Evolutionary conservation across 2,329 filamentous ascomycete genomes (phyloP), one percentile per base, ranked within the genome.

Genomic region (Periconia macrospinosa): DNA sequence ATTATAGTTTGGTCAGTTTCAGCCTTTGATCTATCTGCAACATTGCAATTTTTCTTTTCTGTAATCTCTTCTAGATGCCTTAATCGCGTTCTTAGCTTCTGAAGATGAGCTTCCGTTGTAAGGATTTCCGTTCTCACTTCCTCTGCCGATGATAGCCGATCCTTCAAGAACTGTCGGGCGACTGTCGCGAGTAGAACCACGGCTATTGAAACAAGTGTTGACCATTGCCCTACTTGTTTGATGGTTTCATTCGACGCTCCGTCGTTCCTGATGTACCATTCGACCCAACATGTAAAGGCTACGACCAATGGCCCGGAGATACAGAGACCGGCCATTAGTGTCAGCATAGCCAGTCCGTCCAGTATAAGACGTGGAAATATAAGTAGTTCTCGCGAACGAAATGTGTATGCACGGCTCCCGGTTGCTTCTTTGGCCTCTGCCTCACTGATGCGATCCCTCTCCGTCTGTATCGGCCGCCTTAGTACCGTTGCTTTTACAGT

Each of bases 241-340:
- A 52, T 50, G 2, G 49, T 52, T 27, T 56, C 56, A 20, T 52
- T 56, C 3, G 51, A 45, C 8, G 51, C 43, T 1, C 56, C 54
- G n/a, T 58, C 56, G 33, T 58, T 58, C 5, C 53, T 45, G 13
- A 58, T 58, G 30, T 58, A 58, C 56, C 56, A 56, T 30, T 56
- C 56, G 10, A 56, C 56, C 56, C 54, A 56, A 46, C 53, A 54
- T 3, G 56, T 54, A 43, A 58, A 58, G 2, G 53, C 56, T 17
- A 56, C 45, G 2, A 58, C 51, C 10, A 58, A 49, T 51, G 1
- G 51, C 53, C 30, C 55, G 49, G 7, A 53, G 27, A 6, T 52
- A 46, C 5, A 49, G 30, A 33, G 13, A 8, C 30, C 56, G 3
- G 46, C 50, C n/a, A 56, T 19, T 9, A 58, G 42, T 7, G 49